Conservation (phyloP, 306 rosid species). For the Begonia fuchsioides region DNA sequence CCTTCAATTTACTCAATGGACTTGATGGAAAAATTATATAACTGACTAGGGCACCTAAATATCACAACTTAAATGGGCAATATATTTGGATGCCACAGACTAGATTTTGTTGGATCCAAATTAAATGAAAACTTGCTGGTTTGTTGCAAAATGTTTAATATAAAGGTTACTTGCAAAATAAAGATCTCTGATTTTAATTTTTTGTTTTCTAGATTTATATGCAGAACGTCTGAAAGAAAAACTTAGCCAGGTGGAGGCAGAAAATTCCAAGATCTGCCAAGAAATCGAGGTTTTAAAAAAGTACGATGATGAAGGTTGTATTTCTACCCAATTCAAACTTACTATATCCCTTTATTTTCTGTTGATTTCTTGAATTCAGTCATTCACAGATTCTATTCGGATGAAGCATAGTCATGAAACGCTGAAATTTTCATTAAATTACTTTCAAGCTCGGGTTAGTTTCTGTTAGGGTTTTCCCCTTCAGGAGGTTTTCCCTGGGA, state of each 20-base stretch:
- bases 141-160: too few species aligned
- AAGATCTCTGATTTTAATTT: too few species aligned
- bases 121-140: too few species aligned
- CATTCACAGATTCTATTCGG: constrained; percentile 32
- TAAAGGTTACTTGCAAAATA: too few species aligned
- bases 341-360: not conserved
- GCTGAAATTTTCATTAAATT: constrained; percentile 34
- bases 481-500: too few species aligned
- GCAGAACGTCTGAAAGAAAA: constrained; percentile 40
- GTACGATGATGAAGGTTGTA: constrained; percentile 31
- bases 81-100: too few species aligned
- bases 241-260: constrained; percentile 29
- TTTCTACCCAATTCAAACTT: constrained; percentile 1
- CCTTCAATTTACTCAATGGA: not conserved
- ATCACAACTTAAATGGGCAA: too few species aligned
- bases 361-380: constrained; percentile 2
- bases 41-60: too few species aligned
- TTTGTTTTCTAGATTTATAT: constrained; percentile 31
- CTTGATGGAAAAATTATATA: too few species aligned
- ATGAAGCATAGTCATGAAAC: constrained; percentile 42
- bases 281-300: constrained; percentile 39
- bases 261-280: constrained; percentile 20
- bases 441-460: constrained; percentile 41
- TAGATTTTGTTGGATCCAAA: too few species aligned
- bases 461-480: too few species aligned